A percentile compares a stretch with the other conserved stretches of the same genome.
These are phyloP conservation scores for Penicillium griseofulvum DNA, from an alignment of 2,329 filamentous ascomycete species.

Conservation along the genomic window DNA sequence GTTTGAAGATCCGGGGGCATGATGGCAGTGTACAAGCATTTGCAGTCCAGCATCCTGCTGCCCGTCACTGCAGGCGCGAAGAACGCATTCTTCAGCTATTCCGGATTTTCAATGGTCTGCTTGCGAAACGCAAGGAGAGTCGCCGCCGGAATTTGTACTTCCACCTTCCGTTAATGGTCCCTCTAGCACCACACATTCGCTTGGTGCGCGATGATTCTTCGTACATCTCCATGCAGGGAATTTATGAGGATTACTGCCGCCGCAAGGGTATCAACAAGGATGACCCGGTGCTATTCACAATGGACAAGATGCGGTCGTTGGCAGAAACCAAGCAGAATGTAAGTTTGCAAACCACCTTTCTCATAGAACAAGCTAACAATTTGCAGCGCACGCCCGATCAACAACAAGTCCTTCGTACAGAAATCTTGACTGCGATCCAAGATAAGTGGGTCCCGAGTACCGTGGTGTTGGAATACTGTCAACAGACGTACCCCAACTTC, in stretches of 20 bases:
- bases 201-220: slow-evolving; percentile 94
- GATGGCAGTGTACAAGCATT: slow-evolving; percentile 97
- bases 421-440: slow-evolving; percentile 93
- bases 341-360: slow-evolving; percentile 20
- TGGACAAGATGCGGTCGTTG: slow-evolving; percentile 84
- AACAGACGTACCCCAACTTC: slow-evolving; percentile 80
- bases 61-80: slow-evolving; percentile 86
- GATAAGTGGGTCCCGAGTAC: slow-evolving; percentile 86
- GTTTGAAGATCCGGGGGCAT: slow-evolving; percentile 93
- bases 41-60: slow-evolving; percentile 92
- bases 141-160: slow-evolving; percentile 92
- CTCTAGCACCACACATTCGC: slow-evolving; percentile 87
- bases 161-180: slow-evolving; percentile 92
- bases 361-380: slow-evolving; percentile 27
- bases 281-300: slow-evolving; percentile 89
- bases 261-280: slow-evolving; percentile 87
- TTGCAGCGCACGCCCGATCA: slow-evolving; percentile 59
- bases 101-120: slow-evolving; percentile 90
- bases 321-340: slow-evolving; percentile 63
- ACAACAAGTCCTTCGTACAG: slow-evolving; percentile 69
- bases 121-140: slow-evolving; percentile 91
- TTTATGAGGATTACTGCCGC: slow-evolving; percentile 95
- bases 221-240: slow-evolving; percentile 88
- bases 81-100: slow-evolving; percentile 95
- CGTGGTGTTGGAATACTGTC: slow-evolving; percentile 84